Evolutionary conservation across 352 stramenopile species (phyloP), one percentile per base, ranked within the genome.

Genomic region (Blastocystis sp.): DNA sequence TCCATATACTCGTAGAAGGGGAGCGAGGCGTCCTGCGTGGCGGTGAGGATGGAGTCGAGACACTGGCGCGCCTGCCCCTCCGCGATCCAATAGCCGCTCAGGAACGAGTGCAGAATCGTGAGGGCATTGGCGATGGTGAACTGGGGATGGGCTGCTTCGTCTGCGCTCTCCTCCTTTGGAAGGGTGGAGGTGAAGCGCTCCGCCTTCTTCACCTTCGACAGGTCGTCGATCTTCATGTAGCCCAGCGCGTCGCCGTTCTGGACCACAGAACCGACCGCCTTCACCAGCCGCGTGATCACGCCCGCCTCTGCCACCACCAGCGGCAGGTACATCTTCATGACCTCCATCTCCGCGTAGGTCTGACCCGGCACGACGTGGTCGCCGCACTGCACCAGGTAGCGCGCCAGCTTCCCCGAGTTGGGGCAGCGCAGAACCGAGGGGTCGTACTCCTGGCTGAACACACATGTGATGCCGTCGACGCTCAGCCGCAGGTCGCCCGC

Each of bases 261-360:
- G 0, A 99, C 89, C 71, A 98, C 93, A 4, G 95, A 95, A 48
- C 97, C 97, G 91, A 99, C 96, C 1, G 97, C 97, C 90, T 96
- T 95, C 52, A 95, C 92, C 90, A 98, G 95, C 7, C 19, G 34
- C 11, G 93, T 93, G 74, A 99, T 96, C 3, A 97, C 91, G 92
- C 97, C 97, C 54, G 92, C 92, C 91, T 99, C 97, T 38, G 95
- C 95, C 0, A 97, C 97, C 84, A 97, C 94, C 59, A 99, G 92
- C 34, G 96, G 97, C 96, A 99, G 98, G 92, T 99, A 99, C 97
- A 99, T 99, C 93, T 99, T 99, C 97, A 99, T 99, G n/a, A 99
- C 97, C 90, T 98, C 94, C 68, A 98, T 95, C 91, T 98, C 94
- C 34, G 92, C 93, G 89, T 95, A 98, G 4, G 92, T 91, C 82